Evolutionary conservation across 495 filamentous ascomycete genomes (phyloP).

Genomic region (Wilcoxina mikolae): DNA sequence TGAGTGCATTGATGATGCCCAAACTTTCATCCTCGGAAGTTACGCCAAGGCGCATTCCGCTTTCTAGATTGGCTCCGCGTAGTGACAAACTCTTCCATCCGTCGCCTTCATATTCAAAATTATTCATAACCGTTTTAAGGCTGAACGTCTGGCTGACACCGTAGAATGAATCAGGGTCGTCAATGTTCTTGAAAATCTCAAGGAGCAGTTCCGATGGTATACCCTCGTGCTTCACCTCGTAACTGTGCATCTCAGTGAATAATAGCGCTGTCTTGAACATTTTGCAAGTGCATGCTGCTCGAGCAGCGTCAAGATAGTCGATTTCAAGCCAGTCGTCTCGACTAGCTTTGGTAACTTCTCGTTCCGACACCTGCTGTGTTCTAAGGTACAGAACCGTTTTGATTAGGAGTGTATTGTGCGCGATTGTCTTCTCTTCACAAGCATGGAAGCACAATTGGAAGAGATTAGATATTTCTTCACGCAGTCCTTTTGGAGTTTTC

Average conservation of each 20-base stretch:
- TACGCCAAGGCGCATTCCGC: conserved; percentile 43
- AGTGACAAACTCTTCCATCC: conserved; percentile 81
- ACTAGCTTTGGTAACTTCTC: conserved; percentile 60
- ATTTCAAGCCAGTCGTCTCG: conserved; percentile 75
- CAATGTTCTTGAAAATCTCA: conserved; percentile 72
- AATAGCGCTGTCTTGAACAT: conserved; percentile 78
- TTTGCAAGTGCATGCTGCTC: conserved; percentile 63
- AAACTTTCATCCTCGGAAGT: conserved; percentile 27
- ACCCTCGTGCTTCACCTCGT: conserved; percentile 15
- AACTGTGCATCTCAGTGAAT: conserved; percentile 58
- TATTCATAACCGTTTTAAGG: conserved; percentile 58
- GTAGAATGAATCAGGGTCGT: conserved; percentile 92
- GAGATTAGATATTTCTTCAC: conserved; percentile 33
- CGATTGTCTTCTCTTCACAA: conserved; percentile 29
- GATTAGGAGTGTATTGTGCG: conserved; percentile 49
- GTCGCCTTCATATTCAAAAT: conserved; percentile 80
- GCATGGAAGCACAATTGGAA: conserved; percentile 30
- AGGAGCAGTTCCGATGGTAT: conserved; percentile 54
- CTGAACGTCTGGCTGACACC: conserved; percentile 70
- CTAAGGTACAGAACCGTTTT: conserved; percentile 77
- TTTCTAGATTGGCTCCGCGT: conserved; percentile 82
- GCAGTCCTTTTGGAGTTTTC: conserved; percentile 25
- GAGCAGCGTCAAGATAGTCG: conserved; percentile 54
- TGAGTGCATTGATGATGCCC: conserved; percentile 47
- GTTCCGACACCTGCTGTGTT: conserved; percentile 44